Conservation (phyloP, 306 rosid species). For the Castanopsis chinensis region DNA sequence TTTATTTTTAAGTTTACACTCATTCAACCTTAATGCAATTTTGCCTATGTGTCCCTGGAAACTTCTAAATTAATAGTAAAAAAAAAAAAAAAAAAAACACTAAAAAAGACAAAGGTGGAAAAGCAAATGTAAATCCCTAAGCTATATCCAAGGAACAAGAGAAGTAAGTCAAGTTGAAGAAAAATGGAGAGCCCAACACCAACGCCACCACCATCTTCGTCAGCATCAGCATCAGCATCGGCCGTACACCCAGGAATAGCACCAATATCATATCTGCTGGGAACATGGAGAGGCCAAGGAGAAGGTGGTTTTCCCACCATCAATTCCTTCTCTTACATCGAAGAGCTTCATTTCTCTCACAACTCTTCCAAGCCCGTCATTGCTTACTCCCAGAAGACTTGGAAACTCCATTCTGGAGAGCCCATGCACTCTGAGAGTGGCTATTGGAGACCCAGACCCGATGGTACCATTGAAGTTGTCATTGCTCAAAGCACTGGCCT, state of each 20-base stretch:
- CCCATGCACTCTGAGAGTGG: constrained; percentile 92
- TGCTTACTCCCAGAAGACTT: constrained; percentile 77
- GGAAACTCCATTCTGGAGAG: constrained; percentile 74
- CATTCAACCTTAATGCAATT: too few species aligned
- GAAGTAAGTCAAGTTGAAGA: not conserved
- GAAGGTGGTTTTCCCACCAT: constrained; percentile 86
- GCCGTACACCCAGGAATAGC: constrained; percentile 60
- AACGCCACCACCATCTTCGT: constrained; percentile 1
- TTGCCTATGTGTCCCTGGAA: too few species aligned
- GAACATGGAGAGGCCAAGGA: constrained; percentile 84
- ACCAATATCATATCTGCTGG: constrained; percentile 63
- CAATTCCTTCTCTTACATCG: constrained; percentile 71
- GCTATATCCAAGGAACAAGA: not conserved
- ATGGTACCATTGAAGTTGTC: constrained; percentile 73
- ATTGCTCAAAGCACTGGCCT: constrained; percentile 89
- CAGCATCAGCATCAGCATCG: constrained; percentile 1
- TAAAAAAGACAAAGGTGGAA: not conserved
- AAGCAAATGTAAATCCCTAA: not conserved
- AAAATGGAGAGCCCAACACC: constrained; percentile 25
- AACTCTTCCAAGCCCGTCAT: constrained; percentile 77
- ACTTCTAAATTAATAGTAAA: too few species aligned
- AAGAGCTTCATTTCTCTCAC: constrained; percentile 73
- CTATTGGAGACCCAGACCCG: constrained; percentile 76
- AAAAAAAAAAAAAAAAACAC: too few species aligned
- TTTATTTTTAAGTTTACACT: too few species aligned